Evolutionary conservation across 1,139 yeast species (phyloP), one percentile per base, ranked within the genome.

Genomic region (Kodamaea alishanica): DNA sequence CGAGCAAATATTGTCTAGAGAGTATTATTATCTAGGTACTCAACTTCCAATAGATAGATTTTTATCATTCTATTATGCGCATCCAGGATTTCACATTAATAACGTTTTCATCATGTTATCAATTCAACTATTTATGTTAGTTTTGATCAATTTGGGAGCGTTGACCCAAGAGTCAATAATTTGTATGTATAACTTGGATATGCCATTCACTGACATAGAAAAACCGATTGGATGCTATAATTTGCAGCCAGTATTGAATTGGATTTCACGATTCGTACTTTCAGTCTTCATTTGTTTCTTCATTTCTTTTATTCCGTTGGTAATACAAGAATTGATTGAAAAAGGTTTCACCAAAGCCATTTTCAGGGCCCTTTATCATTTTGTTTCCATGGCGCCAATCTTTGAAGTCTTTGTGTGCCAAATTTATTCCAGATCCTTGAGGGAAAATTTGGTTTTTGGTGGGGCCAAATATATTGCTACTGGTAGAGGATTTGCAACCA

Each of bases 361-460:
- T 1, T 61, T 72, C 6, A 63, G 96, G 41, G 68, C 86, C 9
- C 50, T 73, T 10, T 75, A 73, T 48, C 96, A 88, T 54, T 65
- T 87, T 36, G 54, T 76, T 11, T 86, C 95, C 0, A 58, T 87
- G 40, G 83, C 96, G 0, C 95, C 96, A 5, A 60, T 87, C 10
- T 88, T 88, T 61, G 96, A 88, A 55, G 92, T 88, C 0, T 87
- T 88, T 60, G 90, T 84, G 1, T 85, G 96, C 54, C 94, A 85
- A 51, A 78, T 86, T 1, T 88, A 88, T 58, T 82, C 95, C 0
- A 77, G 77, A 44, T 73, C 95, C 0, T 67, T 88, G 46, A 62
- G 77, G 25, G 77, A 77, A 35, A 89, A 87, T 56, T 63, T 88
- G 28, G 72, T 84, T 0, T 74, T 84, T 56, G 96, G 96, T 0